Evolutionary conservation across 495 filamentous ascomycete genomes (phyloP), one percentile per base, ranked within the genome.

Genomic region (Tuber umbilicatum): DNA sequence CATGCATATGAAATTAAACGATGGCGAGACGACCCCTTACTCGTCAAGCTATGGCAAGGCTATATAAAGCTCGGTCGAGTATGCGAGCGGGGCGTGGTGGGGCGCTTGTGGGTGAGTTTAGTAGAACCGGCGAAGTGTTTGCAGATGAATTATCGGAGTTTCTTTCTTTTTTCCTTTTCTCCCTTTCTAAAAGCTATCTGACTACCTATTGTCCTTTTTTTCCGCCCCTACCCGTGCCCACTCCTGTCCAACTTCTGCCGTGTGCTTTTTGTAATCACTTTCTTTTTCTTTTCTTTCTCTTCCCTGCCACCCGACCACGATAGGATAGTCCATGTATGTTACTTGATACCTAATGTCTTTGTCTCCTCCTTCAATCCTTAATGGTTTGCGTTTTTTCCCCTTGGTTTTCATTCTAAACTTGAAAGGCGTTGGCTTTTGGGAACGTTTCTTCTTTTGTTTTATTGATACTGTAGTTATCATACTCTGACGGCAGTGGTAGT

Each of bases 1-100:
- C 72, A 79, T 78, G 75, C 77, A 78, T 43, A 79, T 78, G 75
- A 74, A 78, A 67, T 70, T 79, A 41, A 78, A 75, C 5, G 76
- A 79, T 70, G 72, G 73, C 41, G 73, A 77, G 68, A n/a, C 69
- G 7, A 35, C 12, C 55, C 55, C 27, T 64, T 37, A 69, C 42
- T 21, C 67, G 71, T 40, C 42, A 55, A 70, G 60, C 35, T 78
- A 74, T 72, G 77, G 76, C 27, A 74, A 67, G 10, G 77, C 77
- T 21, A 79, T 76, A 60, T 79, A 74, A 50, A 50, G 4, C 27
- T 64, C 27, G 0, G 55, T 35, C 4, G 55, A 27, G 45, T 70
- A 45, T n/a, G 40, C 17, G 40, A 40, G 45, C 17, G 39, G 69
- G 40, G 72, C 14, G 27, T 69, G 37, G n/a, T 75, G 47, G 72